Evolutionary conservation across 306 rosid species (phyloP).

Genomic region (apple (Malus domestica)): ASM211411v1 NC_041792.1:30086407-30086906

Average conservation of each 20-base stretch:
- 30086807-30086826: background rate
- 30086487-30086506: slow-evolving; percentile 70
- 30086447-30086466: slow-evolving; percentile 89
- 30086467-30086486: slow-evolving; percentile 83
- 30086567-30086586: background rate
- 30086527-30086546: slow-evolving; percentile 87
- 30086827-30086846: background rate
- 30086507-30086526: slow-evolving; percentile 74
- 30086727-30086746: slow-evolving; percentile 85
- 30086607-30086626: background rate
- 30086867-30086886: background rate
- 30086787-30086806: background rate
- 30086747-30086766: slow-evolving; percentile 72
- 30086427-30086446: slow-evolving; percentile 86
- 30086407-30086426: slow-evolving; percentile 78
- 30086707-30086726: slow-evolving; percentile 91
- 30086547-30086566: slow-evolving; percentile 48
- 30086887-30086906: slow-evolving; percentile 39
- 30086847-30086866: background rate
- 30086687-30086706: slow-evolving; percentile 87
- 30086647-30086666: slow-evolving; percentile 98
- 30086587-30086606: slow-evolving; percentile 12
- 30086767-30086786: slow-evolving; percentile 50
- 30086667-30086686: slow-evolving; percentile 58
- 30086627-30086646: slow-evolving; percentile 73